Percentiles rank a stretch among this genome's conserved stretches.
Evolutionary conservation across 345 rosid species (phyloP).

Genomic region (Mangifera indica): DNA sequence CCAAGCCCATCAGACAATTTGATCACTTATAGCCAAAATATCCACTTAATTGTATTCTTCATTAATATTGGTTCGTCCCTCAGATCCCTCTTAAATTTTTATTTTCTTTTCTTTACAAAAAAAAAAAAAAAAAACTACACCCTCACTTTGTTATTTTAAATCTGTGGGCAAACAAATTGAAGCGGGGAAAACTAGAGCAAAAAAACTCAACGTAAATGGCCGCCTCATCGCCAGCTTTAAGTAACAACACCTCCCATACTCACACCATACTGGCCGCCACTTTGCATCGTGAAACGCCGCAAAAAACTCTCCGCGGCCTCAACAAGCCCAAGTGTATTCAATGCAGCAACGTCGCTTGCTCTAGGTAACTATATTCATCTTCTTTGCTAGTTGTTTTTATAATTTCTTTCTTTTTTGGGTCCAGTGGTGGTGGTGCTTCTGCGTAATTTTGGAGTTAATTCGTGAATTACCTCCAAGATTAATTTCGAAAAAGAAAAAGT

Average conservation of each 20-base stretch:
- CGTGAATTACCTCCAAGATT: neutral
- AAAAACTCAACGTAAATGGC: conserved; percentile 38
- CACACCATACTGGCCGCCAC: conserved; percentile 22
- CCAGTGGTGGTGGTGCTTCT: conserved; percentile 8
- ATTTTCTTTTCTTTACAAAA: neutral
- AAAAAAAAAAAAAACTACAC: neutral
- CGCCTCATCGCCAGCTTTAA: conserved; percentile 54
- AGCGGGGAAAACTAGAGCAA: conserved; percentile 11
- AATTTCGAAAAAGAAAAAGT: neutral
- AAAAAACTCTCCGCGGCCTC: conserved; percentile 88
- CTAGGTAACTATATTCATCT: conserved; percentile 44
- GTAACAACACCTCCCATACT: conserved; percentile 29
- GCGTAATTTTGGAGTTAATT: neutral
- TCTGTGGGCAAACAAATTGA: conserved; percentile 5
- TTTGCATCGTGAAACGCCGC: conserved; percentile 43
- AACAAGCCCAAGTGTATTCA: conserved; percentile 94
- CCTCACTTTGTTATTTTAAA: conserved; percentile 13
- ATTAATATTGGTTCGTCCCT: neutral
- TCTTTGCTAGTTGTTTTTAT: neutral
- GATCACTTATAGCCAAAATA: too few species aligned
- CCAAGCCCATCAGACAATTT: neutral
- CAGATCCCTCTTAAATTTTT: neutral
- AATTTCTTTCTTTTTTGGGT: neutral
- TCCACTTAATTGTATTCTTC: too few species aligned
- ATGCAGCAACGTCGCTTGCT: conserved; percentile 97